phyloP scores from a whole-genome alignment of 2,329 filamentous ascomycete genomes.

The Venturia aucupariae region DNA sequence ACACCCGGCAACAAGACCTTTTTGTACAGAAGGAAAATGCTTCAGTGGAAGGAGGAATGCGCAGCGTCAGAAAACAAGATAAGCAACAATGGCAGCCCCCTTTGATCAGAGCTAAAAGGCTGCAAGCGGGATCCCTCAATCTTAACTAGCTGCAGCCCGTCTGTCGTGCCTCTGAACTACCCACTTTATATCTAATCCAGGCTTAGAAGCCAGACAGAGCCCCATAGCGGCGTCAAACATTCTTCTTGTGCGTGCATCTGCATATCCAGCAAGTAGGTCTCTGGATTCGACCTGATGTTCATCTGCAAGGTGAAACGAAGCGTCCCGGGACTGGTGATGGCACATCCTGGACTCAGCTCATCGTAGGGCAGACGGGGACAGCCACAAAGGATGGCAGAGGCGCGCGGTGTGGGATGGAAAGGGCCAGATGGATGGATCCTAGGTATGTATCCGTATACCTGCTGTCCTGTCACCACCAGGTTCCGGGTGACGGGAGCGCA shows the following conservation, averaged over 20 bases:
- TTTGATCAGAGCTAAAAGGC: not conserved
- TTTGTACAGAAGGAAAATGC: not conserved
- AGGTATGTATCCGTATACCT: not conserved
- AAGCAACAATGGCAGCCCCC: constrained; percentile 2
- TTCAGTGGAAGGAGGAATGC: not conserved
- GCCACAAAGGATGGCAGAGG: not conserved
- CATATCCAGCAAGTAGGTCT: no score
- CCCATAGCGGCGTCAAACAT: not conserved
- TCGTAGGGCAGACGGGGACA: not conserved
- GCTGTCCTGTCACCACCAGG: not conserved
- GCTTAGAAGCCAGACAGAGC: not conserved
- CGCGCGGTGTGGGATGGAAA: not conserved
- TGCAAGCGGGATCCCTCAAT: not conserved
- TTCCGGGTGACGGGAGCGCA: not conserved
- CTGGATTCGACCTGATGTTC: not conserved
- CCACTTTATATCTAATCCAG: not conserved
- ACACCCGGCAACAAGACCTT: constrained; percentile 3
- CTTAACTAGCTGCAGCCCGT: constrained; percentile 2
- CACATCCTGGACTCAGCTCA: not conserved
- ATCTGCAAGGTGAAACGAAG: not conserved
- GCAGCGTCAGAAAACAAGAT: no score
- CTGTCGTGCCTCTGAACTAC: constrained; percentile 1
- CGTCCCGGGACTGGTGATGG: not conserved
- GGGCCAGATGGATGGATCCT: no score
- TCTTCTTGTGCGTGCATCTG: not conserved